phyloP scores from a whole-genome alignment of 1,284 basidiomycete genomes.

The Leccinum pachyderme region DNA sequence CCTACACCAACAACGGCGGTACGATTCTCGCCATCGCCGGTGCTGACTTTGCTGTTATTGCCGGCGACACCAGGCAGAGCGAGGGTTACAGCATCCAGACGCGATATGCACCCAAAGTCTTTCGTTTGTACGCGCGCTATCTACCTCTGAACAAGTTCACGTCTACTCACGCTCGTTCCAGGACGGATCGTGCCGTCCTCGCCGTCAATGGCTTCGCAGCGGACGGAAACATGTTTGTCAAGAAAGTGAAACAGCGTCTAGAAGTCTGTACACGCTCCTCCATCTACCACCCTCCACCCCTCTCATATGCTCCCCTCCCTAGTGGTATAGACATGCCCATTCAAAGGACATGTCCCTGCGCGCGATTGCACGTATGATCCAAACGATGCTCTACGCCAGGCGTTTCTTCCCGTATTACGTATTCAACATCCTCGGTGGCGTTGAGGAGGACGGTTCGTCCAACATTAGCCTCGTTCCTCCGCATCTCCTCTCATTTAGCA shows the following conservation, averaged over 20 bases:
- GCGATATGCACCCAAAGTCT: conserved; percentile 91
- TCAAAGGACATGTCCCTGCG: conserved; percentile 91
- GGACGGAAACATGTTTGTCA: conserved; percentile 94
- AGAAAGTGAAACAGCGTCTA: conserved; percentile 88
- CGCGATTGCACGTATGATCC: conserved; percentile 90
- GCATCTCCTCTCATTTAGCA: conserved; percentile 10
- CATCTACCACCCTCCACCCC: neutral
- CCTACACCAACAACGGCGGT: conserved; percentile 89
- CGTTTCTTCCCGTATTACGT: conserved; percentile 98
- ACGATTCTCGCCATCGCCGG: conserved; percentile 95
- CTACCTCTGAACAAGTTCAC: neutral
- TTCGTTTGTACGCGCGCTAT: conserved; percentile 59
- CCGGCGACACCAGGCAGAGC: conserved; percentile 92
- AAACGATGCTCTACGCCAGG: conserved; percentile 92
- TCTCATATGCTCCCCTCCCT: conserved; percentile 9
- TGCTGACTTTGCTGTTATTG: conserved; percentile 87
- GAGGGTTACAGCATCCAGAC: conserved; percentile 96
- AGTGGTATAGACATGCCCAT: conserved; percentile 97
- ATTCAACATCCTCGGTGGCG: conserved; percentile 91
- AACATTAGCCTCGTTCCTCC: neutral
- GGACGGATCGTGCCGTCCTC: conserved; percentile 90
- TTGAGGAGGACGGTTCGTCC: conserved; percentile 87
- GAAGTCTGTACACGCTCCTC: conserved; percentile 56
- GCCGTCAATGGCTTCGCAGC: conserved; percentile 95
- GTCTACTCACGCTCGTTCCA: conserved; percentile 31